phyloP scores from a whole-genome alignment of 305 asterid species.

The Andrographis paniculata region DNA sequence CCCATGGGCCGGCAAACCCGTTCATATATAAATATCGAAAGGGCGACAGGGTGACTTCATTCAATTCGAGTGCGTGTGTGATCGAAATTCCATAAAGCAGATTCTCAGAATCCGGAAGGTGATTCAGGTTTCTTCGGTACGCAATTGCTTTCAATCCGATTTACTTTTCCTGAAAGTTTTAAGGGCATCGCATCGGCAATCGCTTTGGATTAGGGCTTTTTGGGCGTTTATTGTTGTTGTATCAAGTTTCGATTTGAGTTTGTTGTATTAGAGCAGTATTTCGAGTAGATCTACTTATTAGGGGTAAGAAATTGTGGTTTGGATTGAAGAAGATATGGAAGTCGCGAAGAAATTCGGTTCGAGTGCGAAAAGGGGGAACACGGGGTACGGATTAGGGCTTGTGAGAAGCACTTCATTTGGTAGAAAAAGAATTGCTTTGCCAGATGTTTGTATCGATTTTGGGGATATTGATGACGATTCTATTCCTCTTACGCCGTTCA shows the following conservation, averaged over 20 bases:
- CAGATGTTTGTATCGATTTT: constrained; percentile 18
- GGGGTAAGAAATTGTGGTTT: constrained; percentile 1
- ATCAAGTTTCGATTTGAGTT: too few species aligned
- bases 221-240: too few species aligned
- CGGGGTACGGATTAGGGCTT: constrained; percentile 41
- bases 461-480: constrained; percentile 19
- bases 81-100: constrained; percentile 11
- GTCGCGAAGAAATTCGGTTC: constrained; percentile 24
- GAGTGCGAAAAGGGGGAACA: constrained; percentile 19
- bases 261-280: background rate
- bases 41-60: too few species aligned
- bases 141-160: constrained; percentile 40
- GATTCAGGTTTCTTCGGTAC: constrained; percentile 34
- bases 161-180: constrained; percentile 15
- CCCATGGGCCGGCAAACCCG: too few species aligned
- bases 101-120: constrained; percentile 21
- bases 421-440: constrained; percentile 57
- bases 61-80: constrained; percentile 13
- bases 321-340: constrained; percentile 20
- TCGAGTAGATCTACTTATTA: constrained; percentile 20
- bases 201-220: too few species aligned
- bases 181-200: background rate
- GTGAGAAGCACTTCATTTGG: constrained; percentile 70
- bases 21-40: too few species aligned
- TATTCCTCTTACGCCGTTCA: constrained; percentile 18